Evolutionary conservation across 2,329 filamentous ascomycete species (phyloP).

Genomic region (Fusarium circinatum): DNA sequence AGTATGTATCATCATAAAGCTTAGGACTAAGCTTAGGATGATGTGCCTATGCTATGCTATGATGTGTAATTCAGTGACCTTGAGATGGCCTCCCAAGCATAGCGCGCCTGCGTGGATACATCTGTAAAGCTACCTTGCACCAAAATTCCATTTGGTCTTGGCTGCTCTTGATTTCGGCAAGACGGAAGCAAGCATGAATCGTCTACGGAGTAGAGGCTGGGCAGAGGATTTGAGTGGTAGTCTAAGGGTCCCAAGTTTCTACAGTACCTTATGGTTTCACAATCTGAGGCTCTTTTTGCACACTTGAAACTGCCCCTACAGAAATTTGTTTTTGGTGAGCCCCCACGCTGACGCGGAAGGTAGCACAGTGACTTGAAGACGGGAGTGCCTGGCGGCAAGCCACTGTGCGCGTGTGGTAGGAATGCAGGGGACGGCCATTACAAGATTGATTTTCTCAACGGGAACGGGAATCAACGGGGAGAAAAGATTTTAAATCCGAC

Average conservation of each 20-base stretch:
- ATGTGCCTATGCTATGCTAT: neutral
- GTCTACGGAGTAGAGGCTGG: neutral
- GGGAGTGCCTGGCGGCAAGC: constrained; percentile 35
- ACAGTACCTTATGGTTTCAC: constrained; percentile 22
- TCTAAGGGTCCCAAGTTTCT: constrained; percentile 4
- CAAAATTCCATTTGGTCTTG: neutral
- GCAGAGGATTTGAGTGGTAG: neutral
- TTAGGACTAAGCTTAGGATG: neutral
- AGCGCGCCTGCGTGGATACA: neutral
- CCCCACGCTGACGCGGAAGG: constrained; percentile 23
- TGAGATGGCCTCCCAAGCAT: neutral
- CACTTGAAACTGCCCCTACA: constrained; percentile 5
- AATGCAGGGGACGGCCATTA: constrained; percentile 31
- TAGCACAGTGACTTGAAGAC: constrained; percentile 6
- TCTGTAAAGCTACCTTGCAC: neutral
- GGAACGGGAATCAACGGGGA: constrained; percentile 1
- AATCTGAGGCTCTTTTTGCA: constrained; percentile 26
- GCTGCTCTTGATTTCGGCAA: neutral
- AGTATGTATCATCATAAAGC: neutral
- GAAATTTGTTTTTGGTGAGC: neutral
- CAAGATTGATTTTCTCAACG: constrained; percentile 13
- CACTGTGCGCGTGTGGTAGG: constrained; percentile 18
- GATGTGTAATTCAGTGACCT: no score
- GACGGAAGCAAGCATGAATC: constrained; percentile 1
- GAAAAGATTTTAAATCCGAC: constrained; percentile 7